These are phyloP conservation scores for Galerina marginata DNA, from an alignment of 768 basidiomycete species.

Conservation along the genomic window DNA sequence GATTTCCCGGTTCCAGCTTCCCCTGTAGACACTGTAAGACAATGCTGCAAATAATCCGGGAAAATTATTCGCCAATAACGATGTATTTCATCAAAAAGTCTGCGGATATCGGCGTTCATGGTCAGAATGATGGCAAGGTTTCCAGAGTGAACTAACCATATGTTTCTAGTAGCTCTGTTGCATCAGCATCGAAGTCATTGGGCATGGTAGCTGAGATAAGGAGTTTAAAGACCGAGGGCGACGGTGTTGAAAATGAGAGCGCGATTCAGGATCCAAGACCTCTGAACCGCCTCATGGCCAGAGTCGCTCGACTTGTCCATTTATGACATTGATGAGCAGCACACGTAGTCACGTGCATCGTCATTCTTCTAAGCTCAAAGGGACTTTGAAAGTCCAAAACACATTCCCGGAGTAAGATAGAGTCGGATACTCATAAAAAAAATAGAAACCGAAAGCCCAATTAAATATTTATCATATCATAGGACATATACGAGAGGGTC, in stretches of 20 bases:
- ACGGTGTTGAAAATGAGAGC: slow-evolving; percentile 20
- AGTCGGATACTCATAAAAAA: not conserved
- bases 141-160: slow-evolving; percentile 64
- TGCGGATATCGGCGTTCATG: slow-evolving; percentile 38
- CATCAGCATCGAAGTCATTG: slow-evolving; percentile 77
- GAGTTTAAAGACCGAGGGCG: slow-evolving; percentile 23
- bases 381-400: too few relatives aligned
- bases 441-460: not conserved
- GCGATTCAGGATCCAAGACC: slow-evolving; percentile 31
- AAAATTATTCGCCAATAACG: slow-evolving; percentile 73
- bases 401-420: too few relatives aligned
- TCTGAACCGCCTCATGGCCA: slow-evolving; percentile 35
- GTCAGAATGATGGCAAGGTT: not conserved
- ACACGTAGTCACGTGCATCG: slow-evolving; percentile 16
- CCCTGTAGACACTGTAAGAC: slow-evolving; percentile 50
- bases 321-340: slow-evolving; percentile 25
- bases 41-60: slow-evolving; percentile 7
- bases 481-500: not conserved
- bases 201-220: slow-evolving; percentile 50
- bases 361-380: not conserved
- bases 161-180: slow-evolving; percentile 92
- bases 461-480: not conserved
- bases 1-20: slow-evolving; percentile 98
- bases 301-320: slow-evolving; percentile 24
- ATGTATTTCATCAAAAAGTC: slow-evolving; percentile 99